Percentiles rank a stretch among this genome's conserved stretches.
phyloP scores from a whole-genome alignment of 495 filamentous ascomycete genomes.

The Pyronema omphalodes region DNA sequence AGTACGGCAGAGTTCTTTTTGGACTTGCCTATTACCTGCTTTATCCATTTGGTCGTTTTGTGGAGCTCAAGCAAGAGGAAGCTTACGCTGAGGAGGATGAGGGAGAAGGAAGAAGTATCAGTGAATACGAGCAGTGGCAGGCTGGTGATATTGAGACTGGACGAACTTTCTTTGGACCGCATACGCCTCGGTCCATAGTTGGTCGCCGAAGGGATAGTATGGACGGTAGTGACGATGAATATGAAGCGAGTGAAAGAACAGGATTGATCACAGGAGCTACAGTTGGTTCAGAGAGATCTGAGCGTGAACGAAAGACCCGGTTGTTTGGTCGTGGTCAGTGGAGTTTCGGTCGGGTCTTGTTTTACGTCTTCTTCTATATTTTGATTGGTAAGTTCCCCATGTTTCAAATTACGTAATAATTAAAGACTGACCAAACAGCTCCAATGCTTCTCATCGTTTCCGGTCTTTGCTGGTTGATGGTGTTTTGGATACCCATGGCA shows the following conservation, averaged over 20 bases:
- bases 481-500: conserved; percentile 98
- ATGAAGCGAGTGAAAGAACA: conserved; percentile 43
- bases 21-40: conserved; percentile 74
- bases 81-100: conserved; percentile 90
- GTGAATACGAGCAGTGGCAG: conserved; percentile 98
- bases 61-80: conserved; percentile 82
- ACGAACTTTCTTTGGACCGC: conserved; percentile 84
- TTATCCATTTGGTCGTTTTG: conserved; percentile 93
- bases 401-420: not conserved
- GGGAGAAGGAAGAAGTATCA: conserved; percentile 97
- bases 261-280: conserved; percentile 20
- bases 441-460: conserved; percentile 78
- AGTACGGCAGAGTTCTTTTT: conserved; percentile 71
- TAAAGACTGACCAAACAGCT: conserved; percentile 26
- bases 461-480: conserved; percentile 79
- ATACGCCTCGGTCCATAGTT: conserved; percentile 55
- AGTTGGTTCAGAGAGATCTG: conserved; percentile 28
- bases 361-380: conserved; percentile 94
- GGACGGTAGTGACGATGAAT: conserved; percentile 68
- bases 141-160: conserved; percentile 92
- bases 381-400: conserved; percentile 35
- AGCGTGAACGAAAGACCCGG: conserved; percentile 44
- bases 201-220: conserved; percentile 78
- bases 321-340: conserved; percentile 92
- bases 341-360: conserved; percentile 83